These are phyloP conservation scores for Boeremia exigua DNA, from an alignment of 2,329 filamentous ascomycete species.

Conservation along the genomic window DNA sequence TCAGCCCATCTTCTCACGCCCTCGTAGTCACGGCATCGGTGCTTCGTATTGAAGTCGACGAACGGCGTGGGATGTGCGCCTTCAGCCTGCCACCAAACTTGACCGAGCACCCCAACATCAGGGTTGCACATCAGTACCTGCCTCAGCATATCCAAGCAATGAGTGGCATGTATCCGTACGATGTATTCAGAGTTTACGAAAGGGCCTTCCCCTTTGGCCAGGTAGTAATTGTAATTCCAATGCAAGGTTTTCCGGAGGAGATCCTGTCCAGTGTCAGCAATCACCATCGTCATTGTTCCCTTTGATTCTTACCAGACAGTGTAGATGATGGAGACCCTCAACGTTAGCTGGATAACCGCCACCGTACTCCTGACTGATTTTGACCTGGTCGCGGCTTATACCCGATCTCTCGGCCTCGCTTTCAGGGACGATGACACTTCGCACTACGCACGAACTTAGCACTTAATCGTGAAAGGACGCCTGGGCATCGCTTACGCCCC, in stretches of 20 bases:
- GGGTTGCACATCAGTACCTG: conserved; percentile 69
- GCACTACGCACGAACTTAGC: conserved; percentile 24
- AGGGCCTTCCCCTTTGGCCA: conserved; percentile 55
- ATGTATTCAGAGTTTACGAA: conserved; percentile 64
- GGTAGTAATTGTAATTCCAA: conserved; percentile 67
- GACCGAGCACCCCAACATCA: conserved; percentile 66
- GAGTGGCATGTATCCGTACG: conserved; percentile 61
- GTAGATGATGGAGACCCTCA: conserved; percentile 63
- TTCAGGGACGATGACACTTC: conserved; percentile 56
- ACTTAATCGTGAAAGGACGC: neutral
- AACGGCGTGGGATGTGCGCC: conserved; percentile 58
- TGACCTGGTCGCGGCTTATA: conserved; percentile 61
- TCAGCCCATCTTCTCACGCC: conserved; percentile 62
- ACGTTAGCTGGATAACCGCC: conserved; percentile 66
- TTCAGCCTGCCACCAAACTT: conserved; percentile 62
- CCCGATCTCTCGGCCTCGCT: conserved; percentile 59
- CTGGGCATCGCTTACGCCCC: conserved; percentile 51
- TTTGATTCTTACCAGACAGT: conserved; percentile 58
- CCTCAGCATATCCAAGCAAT: conserved; percentile 67
- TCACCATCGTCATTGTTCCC: neutral
- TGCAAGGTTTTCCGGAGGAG: conserved; percentile 64
- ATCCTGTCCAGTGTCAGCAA: conserved; percentile 52
- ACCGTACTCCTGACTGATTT: conserved; percentile 61
- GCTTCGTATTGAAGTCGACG: conserved; percentile 67
- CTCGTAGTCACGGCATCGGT: conserved; percentile 65